Conservation (phyloP, 148 eudicot species). For the Cornus controversa region DNA sequence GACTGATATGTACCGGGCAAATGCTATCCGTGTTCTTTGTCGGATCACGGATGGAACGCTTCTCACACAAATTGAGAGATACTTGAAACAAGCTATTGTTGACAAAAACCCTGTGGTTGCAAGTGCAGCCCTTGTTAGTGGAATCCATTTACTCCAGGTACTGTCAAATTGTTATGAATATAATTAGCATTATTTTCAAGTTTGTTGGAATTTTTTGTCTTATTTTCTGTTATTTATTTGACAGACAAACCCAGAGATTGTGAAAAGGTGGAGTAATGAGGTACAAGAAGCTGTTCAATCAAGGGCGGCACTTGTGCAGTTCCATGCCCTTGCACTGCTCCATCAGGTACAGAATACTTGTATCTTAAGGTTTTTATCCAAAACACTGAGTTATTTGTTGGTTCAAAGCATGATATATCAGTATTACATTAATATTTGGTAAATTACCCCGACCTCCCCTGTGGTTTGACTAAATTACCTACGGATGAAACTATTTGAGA, state of each 20-base stretch:
- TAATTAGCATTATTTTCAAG: not conserved
- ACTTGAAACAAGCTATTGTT: conserved; percentile 90
- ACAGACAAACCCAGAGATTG: conserved; percentile 96
- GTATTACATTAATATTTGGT: not conserved
- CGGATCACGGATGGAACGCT: conserved; percentile 90
- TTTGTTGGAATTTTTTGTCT: conserved; percentile 5
- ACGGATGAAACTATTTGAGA: too few species aligned
- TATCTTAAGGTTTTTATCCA: conserved; percentile 3
- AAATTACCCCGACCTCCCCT: too few species aligned
- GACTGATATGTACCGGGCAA: conserved; percentile 95
- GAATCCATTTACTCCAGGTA: conserved; percentile 95
- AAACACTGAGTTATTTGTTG: not conserved
- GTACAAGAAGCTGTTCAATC: conserved; percentile 98
- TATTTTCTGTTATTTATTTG: conserved; percentile 11
- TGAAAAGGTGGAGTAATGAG: conserved; percentile 98
- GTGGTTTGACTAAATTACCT: too few species aligned
- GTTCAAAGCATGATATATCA: not conserved
- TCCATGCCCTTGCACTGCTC: conserved; percentile 90
- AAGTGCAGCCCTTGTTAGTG: conserved; percentile 98
- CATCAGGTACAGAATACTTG: conserved; percentile 62
- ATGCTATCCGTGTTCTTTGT: conserved; percentile 94
- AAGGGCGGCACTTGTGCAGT: conserved; percentile 95
- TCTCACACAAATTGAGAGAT: conserved; percentile 96
- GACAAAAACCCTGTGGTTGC: conserved; percentile 98
- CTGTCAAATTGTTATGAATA: not conserved